phyloP scores from a whole-genome alignment of 345 rosid genomes.

The Brassica incana region DNA sequence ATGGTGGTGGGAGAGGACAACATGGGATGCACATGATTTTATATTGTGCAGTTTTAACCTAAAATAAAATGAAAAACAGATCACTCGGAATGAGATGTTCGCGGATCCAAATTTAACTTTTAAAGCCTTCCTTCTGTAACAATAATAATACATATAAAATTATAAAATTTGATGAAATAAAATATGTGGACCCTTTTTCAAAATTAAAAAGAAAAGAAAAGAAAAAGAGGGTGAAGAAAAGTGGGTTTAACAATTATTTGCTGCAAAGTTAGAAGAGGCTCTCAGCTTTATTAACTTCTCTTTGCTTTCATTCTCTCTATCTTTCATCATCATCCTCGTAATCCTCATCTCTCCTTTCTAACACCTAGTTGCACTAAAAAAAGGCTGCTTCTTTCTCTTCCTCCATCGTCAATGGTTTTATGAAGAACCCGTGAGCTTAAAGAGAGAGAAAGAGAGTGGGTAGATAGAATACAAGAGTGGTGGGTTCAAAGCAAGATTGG shows the following conservation, averaged over 20 bases:
- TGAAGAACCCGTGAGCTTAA: conserved; percentile 20
- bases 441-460: conserved; percentile 14
- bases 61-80: conserved; percentile 9
- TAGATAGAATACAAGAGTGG: background rate
- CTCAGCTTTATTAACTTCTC: conserved; percentile 62
- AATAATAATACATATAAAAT: conserved; percentile 12
- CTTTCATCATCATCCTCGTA: conserved; percentile 62
- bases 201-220: background rate
- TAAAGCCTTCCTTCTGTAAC: background rate
- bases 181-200: conserved; percentile 27
- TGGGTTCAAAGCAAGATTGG: conserved; percentile 22
- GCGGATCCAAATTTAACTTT: conserved; percentile 40
- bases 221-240: conserved; percentile 35
- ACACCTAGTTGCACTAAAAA: conserved; percentile 33
- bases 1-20: conserved; percentile 40
- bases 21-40: conserved; percentile 40
- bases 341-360: conserved; percentile 51
- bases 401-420: conserved; percentile 35
- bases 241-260: conserved; percentile 72
- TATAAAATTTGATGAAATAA: conserved; percentile 7
- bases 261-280: conserved; percentile 73
- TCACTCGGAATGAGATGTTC: conserved; percentile 39
- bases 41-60: conserved; percentile 17
- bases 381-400: conserved; percentile 20
- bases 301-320: conserved; percentile 41